These are phyloP conservation scores for Sordaria brevicollis DNA, from an alignment of 495 filamentous ascomycete genomes.

Conservation along the genomic window DNA sequence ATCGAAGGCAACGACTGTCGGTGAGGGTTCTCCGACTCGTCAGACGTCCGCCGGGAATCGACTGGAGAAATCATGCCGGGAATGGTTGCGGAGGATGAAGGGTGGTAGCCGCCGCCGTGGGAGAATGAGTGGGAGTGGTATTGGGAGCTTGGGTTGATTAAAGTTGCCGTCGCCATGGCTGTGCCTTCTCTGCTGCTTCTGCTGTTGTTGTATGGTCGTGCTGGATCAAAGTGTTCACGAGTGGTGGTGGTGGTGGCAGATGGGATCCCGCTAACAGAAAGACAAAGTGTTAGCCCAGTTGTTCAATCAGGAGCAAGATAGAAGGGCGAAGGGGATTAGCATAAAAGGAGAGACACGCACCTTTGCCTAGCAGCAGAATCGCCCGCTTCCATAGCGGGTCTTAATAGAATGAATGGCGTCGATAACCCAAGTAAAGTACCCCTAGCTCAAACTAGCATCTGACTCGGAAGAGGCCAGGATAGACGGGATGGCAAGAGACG, in stretches of 20 bases:
- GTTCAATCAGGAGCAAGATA: neutral
- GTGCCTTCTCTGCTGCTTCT: slow-evolving; percentile 28
- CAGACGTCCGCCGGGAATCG: slow-evolving; percentile 32
- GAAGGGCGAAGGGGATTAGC: neutral
- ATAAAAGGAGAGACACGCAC: slow-evolving; percentile 28
- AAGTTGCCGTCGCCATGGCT: slow-evolving; percentile 37
- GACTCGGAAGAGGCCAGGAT: neutral
- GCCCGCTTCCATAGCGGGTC: slow-evolving; percentile 44
- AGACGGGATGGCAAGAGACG: neutral
- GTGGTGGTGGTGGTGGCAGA: slow-evolving; percentile 17
- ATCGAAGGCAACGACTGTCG: slow-evolving; percentile 40
- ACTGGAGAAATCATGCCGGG: slow-evolving; percentile 36
- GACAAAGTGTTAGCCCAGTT: slow-evolving; percentile 5
- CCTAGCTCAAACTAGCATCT: slow-evolving; percentile 10
- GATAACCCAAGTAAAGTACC: slow-evolving; percentile 6
- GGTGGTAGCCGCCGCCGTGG: slow-evolving; percentile 28
- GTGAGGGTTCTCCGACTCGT: slow-evolving; percentile 28
- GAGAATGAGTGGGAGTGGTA: slow-evolving; percentile 21
- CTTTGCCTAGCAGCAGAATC: slow-evolving; percentile 39
- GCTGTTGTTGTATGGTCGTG: slow-evolving; percentile 22
- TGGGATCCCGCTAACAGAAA: slow-evolving; percentile 17
- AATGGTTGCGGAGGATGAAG: slow-evolving; percentile 24
- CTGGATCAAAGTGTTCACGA: slow-evolving; percentile 22
- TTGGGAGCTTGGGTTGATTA: slow-evolving; percentile 35
- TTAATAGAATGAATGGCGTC: slow-evolving; percentile 2